Base-by-base conservation (phyloP, 352 stramenopile species). In the Pythium apleroticum region DNA sequence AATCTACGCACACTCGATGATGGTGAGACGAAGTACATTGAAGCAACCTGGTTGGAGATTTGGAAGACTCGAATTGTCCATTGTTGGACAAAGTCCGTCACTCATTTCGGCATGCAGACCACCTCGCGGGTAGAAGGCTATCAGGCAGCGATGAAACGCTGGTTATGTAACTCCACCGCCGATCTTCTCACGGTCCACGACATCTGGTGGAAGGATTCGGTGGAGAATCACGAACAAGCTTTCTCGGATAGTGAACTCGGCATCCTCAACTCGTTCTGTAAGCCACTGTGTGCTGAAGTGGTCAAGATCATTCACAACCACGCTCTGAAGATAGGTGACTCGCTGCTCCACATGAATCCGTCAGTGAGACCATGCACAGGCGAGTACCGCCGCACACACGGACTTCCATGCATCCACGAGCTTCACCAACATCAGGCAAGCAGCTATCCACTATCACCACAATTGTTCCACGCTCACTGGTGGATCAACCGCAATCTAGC, bases 51-150 rank as follows among this genome's bases (percentile, higher is more conserved):
- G 65, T 50, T 71, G 0, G 37, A 68, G 27, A 65, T 65, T 20
- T 69, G 62, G 65, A 76, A 73, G 19, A 30, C 15, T 0, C 19
- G 49, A 17, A 63, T 69, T 27, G 65, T 76, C 1, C 46, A 28
- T 2, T 69, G 33, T 19, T 76, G 66, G 58, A 71, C 63, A 0
- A 56, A 67, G 14, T 4, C 24, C 1, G 24, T 69, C 0, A 1
- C 52, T 0, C 61, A 71, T 31, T 73, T 71, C 31, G 65, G 63
- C 0, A 56, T 71, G 6, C 59, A 73, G 4, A 58, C 62, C 1
- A 76, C 62, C 1, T 76, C 54, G 0, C 39, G 62, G 10, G 62
- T 73, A 1, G 70, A 73, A 31, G 70, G 62, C 1, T 69, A 68
- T 33, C 70, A 74, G 19, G 14, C 66, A 0, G 19, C 54, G 0